phyloP scores from a whole-genome alignment of 352 stramenopile genomes.

The Phytophthora pistaciae region DNA sequence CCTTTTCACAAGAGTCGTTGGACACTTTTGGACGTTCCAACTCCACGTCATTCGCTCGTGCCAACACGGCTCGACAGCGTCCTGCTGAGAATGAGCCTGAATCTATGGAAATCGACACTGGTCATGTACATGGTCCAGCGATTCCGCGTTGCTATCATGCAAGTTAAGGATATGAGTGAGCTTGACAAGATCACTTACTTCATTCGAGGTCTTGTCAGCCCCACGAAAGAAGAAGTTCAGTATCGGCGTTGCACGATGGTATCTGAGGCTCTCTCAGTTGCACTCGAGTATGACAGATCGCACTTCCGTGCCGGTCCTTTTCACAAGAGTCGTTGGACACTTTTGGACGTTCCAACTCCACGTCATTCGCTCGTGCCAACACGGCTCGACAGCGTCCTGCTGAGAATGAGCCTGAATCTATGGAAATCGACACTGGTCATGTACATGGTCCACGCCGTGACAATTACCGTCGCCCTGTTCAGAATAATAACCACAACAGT shows the following conservation, averaged over 20 bases:
- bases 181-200: no score
- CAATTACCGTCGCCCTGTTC: constrained; percentile 1
- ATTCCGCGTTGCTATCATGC: no score
- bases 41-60: neutral
- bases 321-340: neutral
- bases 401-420: neutral
- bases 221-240: neutral
- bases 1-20: neutral
- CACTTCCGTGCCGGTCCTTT: neutral
- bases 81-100: neutral
- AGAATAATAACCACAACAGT: neutral
- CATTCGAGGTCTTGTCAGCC: no score
- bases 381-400: neutral
- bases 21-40: neutral
- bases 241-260: neutral
- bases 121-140: neutral
- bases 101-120: neutral
- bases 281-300: neutral
- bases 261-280: neutral
- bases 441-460: neutral
- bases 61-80: neutral
- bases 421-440: neutral
- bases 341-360: neutral
- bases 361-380: neutral
- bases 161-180: no score